Percentiles rank a stretch among this genome's conserved stretches.
phyloP scores from a whole-genome alignment of 179 eudicot genomes.

The Carnegiea gigantea region DNA sequence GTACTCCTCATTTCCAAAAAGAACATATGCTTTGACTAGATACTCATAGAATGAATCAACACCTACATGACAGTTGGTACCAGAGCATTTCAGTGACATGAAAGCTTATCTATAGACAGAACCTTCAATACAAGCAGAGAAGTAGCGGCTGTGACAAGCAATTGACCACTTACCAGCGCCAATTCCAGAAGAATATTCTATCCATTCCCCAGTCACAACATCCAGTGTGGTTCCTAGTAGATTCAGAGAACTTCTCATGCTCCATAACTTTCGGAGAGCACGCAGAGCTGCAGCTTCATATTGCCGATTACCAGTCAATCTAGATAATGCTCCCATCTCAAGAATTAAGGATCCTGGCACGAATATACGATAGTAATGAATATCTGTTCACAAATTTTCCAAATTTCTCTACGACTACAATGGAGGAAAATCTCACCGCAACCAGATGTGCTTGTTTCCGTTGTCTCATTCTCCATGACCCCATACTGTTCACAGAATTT shows the following conservation, averaged over 20 bases:
- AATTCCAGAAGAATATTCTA: slow-evolving; percentile 87
- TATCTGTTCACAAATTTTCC: slow-evolving; percentile 10
- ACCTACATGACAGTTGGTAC: slow-evolving; percentile 40
- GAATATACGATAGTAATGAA: slow-evolving; percentile 26
- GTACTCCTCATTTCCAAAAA: slow-evolving; percentile 86
- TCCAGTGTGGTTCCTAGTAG: slow-evolving; percentile 93
- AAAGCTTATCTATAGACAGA: neutral
- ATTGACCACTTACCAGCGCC: slow-evolving; percentile 72
- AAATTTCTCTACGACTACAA: neutral
- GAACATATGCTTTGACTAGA: slow-evolving; percentile 82
- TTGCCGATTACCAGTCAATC: slow-evolving; percentile 83
- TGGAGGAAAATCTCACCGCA: slow-evolving; percentile 56
- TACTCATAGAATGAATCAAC: slow-evolving; percentile 97
- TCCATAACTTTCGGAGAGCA: slow-evolving; percentile 89
- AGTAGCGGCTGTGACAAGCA: neutral
- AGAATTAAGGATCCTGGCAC: slow-evolving; percentile 85
- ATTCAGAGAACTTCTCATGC: slow-evolving; percentile 94
- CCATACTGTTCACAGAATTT: slow-evolving; percentile 86
- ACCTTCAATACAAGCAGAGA: neutral
- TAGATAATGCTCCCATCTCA: slow-evolving; percentile 95
- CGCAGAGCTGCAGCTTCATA: slow-evolving; percentile 83
- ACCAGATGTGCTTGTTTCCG: slow-evolving; percentile 97
- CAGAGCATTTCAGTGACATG: slow-evolving; percentile 12
- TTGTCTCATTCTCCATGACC: slow-evolving; percentile 90
- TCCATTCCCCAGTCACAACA: slow-evolving; percentile 85